Percentiles rank a stretch among this genome's conserved stretches.
Evolutionary conservation across 1,139 yeast genomes (phyloP).

Genomic region (Saccharomyces hybrid): DNA sequence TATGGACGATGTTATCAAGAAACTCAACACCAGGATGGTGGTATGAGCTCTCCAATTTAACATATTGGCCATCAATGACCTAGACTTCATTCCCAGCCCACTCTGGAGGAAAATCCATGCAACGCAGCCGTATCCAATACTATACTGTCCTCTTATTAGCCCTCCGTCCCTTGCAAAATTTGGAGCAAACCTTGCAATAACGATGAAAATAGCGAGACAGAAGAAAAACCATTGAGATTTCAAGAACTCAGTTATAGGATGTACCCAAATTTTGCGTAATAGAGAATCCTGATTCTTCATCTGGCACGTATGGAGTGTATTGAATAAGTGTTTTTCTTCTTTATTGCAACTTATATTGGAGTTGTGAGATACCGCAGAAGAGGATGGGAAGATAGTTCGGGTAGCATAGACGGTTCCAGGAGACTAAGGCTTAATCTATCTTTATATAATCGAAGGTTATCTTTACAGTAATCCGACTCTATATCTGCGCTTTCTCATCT

Average conservation of each 20-base stretch:
- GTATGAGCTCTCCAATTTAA: constrained; percentile 77
- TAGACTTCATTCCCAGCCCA: constrained; percentile 69
- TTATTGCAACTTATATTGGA: not conserved
- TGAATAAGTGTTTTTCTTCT: not conserved
- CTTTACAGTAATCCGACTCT: not conserved
- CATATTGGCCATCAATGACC: constrained; percentile 50
- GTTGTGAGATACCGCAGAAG: not conserved
- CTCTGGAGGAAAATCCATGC: constrained; percentile 75
- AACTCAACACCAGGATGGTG: constrained; percentile 59
- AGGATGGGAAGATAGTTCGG: not conserved
- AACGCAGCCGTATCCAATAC: constrained; percentile 80
- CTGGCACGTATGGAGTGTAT: not conserved
- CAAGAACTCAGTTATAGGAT: constrained; percentile 19
- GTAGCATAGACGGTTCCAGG: not conserved
- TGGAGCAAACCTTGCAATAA: constrained; percentile 72
- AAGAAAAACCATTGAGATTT: constrained; percentile 62
- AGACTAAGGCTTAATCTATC: not conserved
- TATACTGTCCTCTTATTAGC: constrained; percentile 60
- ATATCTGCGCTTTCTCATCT: not conserved
- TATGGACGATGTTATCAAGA: constrained; percentile 66
- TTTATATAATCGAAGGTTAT: not conserved
- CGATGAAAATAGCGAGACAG: constrained; percentile 60
- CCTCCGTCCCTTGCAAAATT: constrained; percentile 81
- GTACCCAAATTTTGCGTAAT: constrained; percentile 14
- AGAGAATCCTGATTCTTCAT: constrained; percentile 1